Conservation (phyloP, 169 alveolate species). For the Eimeria brunetti region DNA sequence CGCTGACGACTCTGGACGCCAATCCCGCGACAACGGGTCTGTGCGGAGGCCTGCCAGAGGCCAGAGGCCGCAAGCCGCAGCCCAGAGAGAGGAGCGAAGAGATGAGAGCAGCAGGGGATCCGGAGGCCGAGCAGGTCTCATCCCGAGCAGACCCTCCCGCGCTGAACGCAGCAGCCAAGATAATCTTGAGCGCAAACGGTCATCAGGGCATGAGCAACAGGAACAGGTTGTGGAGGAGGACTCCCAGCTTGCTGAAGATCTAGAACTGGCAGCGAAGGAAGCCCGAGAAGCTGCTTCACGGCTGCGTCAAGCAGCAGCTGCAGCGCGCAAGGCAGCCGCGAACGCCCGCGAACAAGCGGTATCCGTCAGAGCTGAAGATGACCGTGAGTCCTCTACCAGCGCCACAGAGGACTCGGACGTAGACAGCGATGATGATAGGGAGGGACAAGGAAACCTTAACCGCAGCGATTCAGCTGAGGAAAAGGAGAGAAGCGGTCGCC, state of each 20-base stretch:
- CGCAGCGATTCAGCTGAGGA: constrained; percentile 18
- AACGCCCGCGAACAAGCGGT: constrained; percentile 9
- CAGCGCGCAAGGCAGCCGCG: constrained; percentile 45
- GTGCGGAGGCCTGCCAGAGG: no score
- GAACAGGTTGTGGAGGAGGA: neutral
- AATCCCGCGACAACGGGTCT: no score
- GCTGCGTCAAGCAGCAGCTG: constrained; percentile 36
- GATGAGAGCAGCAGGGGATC: neutral
- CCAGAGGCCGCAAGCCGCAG: no score
- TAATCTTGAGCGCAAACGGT: neutral
- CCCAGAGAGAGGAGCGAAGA: neutral
- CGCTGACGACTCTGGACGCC: neutral
- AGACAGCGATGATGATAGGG: neutral
- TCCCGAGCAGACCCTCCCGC: neutral
- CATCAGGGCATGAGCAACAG: neutral
- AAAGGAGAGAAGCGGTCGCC: constrained; percentile 18
- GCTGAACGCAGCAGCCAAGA: neutral
- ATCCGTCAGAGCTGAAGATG: neutral
- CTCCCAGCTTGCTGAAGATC: constrained; percentile 8
- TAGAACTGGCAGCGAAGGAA: constrained; percentile 44
- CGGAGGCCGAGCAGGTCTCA: neutral
- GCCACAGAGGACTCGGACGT: neutral
- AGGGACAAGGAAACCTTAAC: neutral
- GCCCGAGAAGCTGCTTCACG: constrained; percentile 40
- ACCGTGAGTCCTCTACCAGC: neutral